Base-by-base conservation (phyloP, 2,329 filamentous ascomycete genomes). In the Diaporthe eres region DNA sequence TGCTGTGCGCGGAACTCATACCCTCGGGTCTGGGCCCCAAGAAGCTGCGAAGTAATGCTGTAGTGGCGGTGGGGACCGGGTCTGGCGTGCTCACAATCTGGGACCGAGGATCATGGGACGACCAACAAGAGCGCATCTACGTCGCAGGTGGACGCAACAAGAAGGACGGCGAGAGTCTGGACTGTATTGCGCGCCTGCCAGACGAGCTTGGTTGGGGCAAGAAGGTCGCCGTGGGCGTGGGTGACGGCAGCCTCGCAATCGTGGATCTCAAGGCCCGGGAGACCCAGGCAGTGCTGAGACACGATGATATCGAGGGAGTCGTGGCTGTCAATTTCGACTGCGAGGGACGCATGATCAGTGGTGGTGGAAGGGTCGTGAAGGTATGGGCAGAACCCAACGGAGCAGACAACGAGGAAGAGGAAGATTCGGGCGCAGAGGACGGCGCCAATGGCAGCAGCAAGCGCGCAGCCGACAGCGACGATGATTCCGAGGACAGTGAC, bases 61-160 rank as follows among this genome's bases (percentile, higher is more conserved):
- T 97, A 4, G 84, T 97, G 3, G 94, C 95, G 0, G 93, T 94
- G 49, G 95, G 94, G 31, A 92, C 89, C 37, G 93, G 91, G 25
- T 93, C 91, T 57, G 97, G 97, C 4, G 92, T 98, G 1, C 83
- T 98, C 77, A 98, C 96, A 6, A 86, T 98, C 9, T 99, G 97
- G 96, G 96, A 99, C 84, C 94, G 93, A 79, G 96, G 96, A 1
- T 92, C 94, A 0, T 98, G 97, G 96, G 96, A 98, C 81, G 96
- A 98, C 83, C 95, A 98, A 83, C 94, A 97, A 79, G 95, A 98
- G 85, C 91, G 95, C 71, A 94, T 98, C 80, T 91, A 94, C 67
- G 91, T 98, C 12, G 92, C 95, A 78, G 85, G 87, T 13, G 90
- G 88, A 25, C 88, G 85, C 79, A 85, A 84, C 28, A 81, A 81